Conservation (phyloP, 257 asterid species). For the Primulina huaijiensis region DNA sequence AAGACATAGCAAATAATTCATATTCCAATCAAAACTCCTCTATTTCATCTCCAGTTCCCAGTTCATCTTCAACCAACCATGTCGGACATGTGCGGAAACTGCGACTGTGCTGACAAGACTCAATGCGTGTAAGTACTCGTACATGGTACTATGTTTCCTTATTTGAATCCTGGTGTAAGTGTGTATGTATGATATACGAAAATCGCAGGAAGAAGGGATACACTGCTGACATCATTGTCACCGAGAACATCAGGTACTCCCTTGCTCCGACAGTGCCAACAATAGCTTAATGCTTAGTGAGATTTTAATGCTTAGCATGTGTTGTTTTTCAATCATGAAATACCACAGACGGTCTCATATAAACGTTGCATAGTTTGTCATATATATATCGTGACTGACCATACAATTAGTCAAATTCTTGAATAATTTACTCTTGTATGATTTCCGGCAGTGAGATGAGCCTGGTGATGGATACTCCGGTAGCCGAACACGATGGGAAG, state of each 20-base stretch:
- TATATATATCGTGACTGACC: too few relatives aligned
- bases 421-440: not conserved
- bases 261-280: too few relatives aligned
- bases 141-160: not conserved
- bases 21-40: not conserved
- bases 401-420: not conserved
- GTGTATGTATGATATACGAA: not conserved
- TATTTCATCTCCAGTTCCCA: not conserved
- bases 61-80: constrained; percentile 29
- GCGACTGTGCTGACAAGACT: constrained; percentile 45
- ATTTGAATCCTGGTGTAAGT: not conserved
- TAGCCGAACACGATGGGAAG: constrained; percentile 47
- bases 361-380: not conserved
- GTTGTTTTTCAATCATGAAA: not conserved
- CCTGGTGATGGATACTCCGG: constrained; percentile 33
- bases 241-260: constrained; percentile 42
- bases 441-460: constrained; percentile 47
- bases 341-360: not conserved
- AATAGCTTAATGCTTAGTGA: too few relatives aligned
- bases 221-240: constrained; percentile 34
- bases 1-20: constrained; percentile 27
- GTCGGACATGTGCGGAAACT: constrained; percentile 60
- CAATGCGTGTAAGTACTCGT: constrained; percentile 48
- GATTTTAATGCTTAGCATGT: too few relatives aligned
- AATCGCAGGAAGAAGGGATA: constrained; percentile 56